Percentiles rank a stretch among this genome's conserved stretches.
Evolutionary conservation across 2,329 filamentous ascomycete species (phyloP).

Genomic region (Clonostachys rosea): DNA sequence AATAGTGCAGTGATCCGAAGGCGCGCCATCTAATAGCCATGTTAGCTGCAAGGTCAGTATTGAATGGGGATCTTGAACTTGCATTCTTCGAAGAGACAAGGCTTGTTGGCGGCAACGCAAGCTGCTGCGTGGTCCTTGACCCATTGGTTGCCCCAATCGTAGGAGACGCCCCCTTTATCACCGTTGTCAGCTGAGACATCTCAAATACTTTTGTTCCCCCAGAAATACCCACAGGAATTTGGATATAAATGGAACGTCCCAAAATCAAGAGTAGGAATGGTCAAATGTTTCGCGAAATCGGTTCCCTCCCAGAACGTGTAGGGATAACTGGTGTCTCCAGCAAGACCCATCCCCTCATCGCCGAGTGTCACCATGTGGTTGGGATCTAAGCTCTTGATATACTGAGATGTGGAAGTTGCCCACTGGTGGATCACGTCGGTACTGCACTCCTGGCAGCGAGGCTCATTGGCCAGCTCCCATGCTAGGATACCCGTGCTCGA

Average conservation of each 20-base stretch:
- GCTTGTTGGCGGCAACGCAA: slow-evolving; percentile 17
- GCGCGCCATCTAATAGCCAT: slow-evolving; percentile 1
- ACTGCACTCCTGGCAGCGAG: slow-evolving; percentile 55
- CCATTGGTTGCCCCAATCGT: slow-evolving; percentile 2
- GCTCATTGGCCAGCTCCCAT: slow-evolving; percentile 50
- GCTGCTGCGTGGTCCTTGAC: slow-evolving; percentile 15
- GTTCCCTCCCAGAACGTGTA: slow-evolving; percentile 36
- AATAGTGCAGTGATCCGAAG: slow-evolving; percentile 17
- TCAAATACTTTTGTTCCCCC: neutral
- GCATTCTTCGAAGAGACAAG: slow-evolving; percentile 25
- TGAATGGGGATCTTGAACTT: slow-evolving; percentile 7
- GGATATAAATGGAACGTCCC: slow-evolving; percentile 23
- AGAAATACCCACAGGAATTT: slow-evolving; percentile 18
- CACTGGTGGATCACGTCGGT: slow-evolving; percentile 54
- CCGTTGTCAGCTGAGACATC: neutral
- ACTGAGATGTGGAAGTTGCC: slow-evolving; percentile 50
- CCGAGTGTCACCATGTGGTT: slow-evolving; percentile 59
- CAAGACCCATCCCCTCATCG: slow-evolving; percentile 45
- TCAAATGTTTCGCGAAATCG: slow-evolving; percentile 5
- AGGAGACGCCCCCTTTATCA: neutral
- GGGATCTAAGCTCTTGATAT: slow-evolving; percentile 57
- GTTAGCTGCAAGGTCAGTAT: neutral
- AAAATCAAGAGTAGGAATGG: slow-evolving; percentile 46
- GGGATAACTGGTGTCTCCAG: slow-evolving; percentile 46
- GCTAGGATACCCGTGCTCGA: slow-evolving; percentile 40